A percentile compares a stretch with the other conserved stretches of the same genome.
phyloP scores from a whole-genome alignment of 2,329 filamentous ascomycete species.

The Aspergillus bombycis region DNA sequence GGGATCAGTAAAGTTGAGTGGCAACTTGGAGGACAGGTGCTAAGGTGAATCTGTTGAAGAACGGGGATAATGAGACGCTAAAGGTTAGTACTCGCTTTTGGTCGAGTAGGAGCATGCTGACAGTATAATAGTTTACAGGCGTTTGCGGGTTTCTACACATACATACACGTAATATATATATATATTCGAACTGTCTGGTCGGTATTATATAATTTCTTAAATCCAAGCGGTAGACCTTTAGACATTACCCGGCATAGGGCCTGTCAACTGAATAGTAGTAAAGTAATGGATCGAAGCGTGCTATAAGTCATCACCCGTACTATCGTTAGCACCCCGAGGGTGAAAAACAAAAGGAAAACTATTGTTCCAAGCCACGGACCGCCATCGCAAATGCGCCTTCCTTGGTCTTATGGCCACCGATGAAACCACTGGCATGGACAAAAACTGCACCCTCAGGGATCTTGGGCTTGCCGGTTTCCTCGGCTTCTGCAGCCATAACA shows the following conservation, averaged over 20 bases:
- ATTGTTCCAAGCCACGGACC: conserved; percentile 39
- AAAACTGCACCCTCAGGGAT: conserved; percentile 71
- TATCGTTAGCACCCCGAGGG: not conserved
- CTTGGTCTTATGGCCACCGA: conserved; percentile 90
- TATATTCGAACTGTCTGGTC: not conserved
- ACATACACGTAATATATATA: not conserved
- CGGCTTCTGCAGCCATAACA: conserved; percentile 44
- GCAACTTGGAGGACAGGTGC: conserved; percentile 38
- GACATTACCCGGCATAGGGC: not conserved
- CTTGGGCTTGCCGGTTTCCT: conserved; percentile 41
- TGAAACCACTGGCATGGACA: conserved; percentile 92
- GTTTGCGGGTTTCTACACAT: not conserved
- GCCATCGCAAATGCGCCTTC: conserved; percentile 89
- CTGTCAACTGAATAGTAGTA: not conserved
- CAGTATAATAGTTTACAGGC: not conserved
- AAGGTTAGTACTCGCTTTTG: not conserved
- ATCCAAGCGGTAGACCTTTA: not conserved
- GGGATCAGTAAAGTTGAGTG: conserved; percentile 45
- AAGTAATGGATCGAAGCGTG: not conserved
- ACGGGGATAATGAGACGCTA: not conserved
- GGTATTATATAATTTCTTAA: not conserved
- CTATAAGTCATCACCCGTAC: not conserved
- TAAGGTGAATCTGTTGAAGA: conserved; percentile 13
- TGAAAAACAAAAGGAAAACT: not conserved
- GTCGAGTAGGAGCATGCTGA: not conserved